phyloP scores from a whole-genome alignment of 2,329 filamentous ascomycete species.

The Chrysoporthe austroafricana region DNA sequence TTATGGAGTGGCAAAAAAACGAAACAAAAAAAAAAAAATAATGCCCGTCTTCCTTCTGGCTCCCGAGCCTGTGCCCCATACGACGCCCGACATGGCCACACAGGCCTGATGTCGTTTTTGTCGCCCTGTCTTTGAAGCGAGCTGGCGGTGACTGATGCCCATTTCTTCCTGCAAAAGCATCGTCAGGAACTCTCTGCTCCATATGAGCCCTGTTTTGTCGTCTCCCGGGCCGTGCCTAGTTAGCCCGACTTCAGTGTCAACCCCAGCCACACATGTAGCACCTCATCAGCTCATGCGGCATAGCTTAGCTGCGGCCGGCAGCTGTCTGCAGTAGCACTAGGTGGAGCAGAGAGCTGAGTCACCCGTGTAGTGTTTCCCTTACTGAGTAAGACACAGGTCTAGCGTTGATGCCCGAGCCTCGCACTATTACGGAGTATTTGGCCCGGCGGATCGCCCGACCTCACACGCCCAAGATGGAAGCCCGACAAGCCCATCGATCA shows the following conservation, averaged over 20 bases:
- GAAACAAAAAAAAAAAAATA: neutral
- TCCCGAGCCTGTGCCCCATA: neutral
- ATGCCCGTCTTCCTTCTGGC: neutral
- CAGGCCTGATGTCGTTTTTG: neutral
- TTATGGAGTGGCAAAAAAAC: conserved; percentile 2
- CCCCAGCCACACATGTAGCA: conserved; percentile 5
- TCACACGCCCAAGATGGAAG: conserved; percentile 1
- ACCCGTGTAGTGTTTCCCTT: neutral
- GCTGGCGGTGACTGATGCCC: neutral
- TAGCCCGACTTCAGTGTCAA: neutral
- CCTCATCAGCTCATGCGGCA: neutral
- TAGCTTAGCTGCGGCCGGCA: neutral
- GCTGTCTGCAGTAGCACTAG: neutral
- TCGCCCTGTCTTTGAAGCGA: neutral
- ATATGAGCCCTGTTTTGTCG: neutral
- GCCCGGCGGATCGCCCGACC: neutral
- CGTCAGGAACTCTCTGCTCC: neutral
- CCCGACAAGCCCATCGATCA: neutral
- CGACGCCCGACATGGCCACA: neutral
- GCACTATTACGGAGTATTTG: neutral
- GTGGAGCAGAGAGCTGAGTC: conserved; percentile 1
- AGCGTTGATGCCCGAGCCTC: conserved; percentile 3
- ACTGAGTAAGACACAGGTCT: neutral
- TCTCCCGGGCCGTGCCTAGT: neutral
- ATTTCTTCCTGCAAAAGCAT: neutral